These are phyloP conservation scores for Xenoacremonium recifei DNA, from an alignment of 2,329 filamentous ascomycete species.

Conservation along the genomic window DNA sequence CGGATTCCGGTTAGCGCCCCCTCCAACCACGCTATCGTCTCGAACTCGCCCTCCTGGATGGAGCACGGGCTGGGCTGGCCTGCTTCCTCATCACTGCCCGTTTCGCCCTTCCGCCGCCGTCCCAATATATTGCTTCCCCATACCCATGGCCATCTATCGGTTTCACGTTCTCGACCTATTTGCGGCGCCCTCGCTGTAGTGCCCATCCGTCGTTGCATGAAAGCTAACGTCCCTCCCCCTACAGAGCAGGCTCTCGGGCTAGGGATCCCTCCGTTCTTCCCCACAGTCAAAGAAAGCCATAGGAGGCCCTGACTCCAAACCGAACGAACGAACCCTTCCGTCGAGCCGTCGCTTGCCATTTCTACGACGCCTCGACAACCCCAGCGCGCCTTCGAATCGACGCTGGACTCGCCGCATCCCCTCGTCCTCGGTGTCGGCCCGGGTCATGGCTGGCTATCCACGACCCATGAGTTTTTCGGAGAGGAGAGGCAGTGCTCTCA, in stretches of 20 bases:
- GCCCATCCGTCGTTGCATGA: background rate
- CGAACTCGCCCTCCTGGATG: constrained; percentile 6
- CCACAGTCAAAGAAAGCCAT: no score
- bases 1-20: constrained; percentile 28
- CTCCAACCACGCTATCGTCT: constrained; percentile 25
- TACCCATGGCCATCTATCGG: constrained; percentile 1
- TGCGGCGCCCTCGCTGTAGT: background rate
- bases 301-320: no score
- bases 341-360: no score
- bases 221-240: background rate
- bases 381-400: background rate
- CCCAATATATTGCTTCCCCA: background rate
- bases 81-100: no score
- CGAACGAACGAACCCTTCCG: no score
- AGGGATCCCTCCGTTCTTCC: no score
- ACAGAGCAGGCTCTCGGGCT: no score
- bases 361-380: background rate
- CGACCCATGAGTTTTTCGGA: constrained; percentile 60
- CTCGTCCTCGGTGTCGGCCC: constrained; percentile 18
- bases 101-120: constrained; percentile 12
- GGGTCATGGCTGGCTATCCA: constrained; percentile 35
- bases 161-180: background rate
- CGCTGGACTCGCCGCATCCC: background rate
- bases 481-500: constrained; percentile 56
- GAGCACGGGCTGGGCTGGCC: no score